phyloP scores from a whole-genome alignment of 805 yeast species.

The Tetrapisispora taiwanensis region DNA sequence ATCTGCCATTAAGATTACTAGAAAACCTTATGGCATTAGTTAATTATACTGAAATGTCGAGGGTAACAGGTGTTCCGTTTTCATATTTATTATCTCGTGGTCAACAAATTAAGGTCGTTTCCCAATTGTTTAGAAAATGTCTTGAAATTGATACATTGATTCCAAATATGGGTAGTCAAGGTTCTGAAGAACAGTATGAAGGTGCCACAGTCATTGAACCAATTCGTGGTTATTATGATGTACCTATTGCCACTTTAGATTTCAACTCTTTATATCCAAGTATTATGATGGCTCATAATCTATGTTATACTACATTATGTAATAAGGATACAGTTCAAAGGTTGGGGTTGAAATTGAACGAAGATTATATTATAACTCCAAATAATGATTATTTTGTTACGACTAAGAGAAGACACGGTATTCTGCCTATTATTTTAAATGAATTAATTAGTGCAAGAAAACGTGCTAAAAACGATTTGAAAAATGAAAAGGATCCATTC shows the following conservation, averaged over 20 bases:
- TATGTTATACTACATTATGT: conserved; percentile 86
- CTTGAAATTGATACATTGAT: conserved; percentile 75
- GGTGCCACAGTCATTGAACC: conserved; percentile 99
- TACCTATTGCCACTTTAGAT: conserved; percentile 95
- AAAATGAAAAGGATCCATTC: conserved; percentile 90
- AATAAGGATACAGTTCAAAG: conserved; percentile 59
- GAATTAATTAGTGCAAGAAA: conserved; percentile 89
- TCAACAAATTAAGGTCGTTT: conserved; percentile 94
- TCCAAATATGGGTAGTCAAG: conserved; percentile 76
- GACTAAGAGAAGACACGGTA: conserved; percentile 59
- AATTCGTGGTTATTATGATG: conserved; percentile 86
- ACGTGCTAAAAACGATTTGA: conserved; percentile 81
- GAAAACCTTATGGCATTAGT: conserved; percentile 94
- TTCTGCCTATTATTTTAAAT: conserved; percentile 81
- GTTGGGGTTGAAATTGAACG: conserved; percentile 50
- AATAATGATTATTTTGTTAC: conserved; percentile 88
- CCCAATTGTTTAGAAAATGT: conserved; percentile 91
- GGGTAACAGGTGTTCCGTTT: conserved; percentile 98
- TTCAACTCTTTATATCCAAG: conserved; percentile 96
- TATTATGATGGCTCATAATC: conserved; percentile 97
- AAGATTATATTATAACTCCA: conserved; percentile 80
- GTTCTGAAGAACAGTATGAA: conserved; percentile 86
- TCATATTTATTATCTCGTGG: conserved; percentile 83
- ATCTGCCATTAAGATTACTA: conserved; percentile 73
- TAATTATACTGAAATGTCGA: conserved; percentile 97